Evolutionary conservation across 2,329 filamentous ascomycete genomes (phyloP).

Genomic region (Gliomastix tumulicola): DNA sequence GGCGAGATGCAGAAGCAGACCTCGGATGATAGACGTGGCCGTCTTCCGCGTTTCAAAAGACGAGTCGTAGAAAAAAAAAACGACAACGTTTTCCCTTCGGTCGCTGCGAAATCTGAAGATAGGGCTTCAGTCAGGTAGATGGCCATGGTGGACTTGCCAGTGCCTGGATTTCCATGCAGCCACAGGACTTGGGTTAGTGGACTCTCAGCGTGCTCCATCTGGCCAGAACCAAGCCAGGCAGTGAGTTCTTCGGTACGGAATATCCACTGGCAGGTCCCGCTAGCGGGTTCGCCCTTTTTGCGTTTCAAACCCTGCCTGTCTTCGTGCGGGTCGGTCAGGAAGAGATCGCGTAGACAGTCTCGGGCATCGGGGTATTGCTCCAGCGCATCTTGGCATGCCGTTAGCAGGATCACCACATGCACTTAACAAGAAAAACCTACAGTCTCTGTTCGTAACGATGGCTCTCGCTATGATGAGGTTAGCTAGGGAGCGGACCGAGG

Average conservation of each 20-base stretch:
- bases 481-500: too few relatives aligned
- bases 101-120: constrained; percentile 4
- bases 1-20: constrained; percentile 12
- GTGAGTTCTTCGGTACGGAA: constrained; percentile 8
- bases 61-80: constrained; percentile 18
- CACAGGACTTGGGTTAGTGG: constrained; percentile 7
- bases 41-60: constrained; percentile 11
- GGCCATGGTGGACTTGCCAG: constrained; percentile 13
- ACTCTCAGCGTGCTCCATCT: not conserved
- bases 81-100: constrained; percentile 7
- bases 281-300: constrained; percentile 11
- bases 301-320: constrained; percentile 10
- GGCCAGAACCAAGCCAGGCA: constrained; percentile 7
- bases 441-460: constrained; percentile 3
- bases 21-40: constrained; percentile 12
- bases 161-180: constrained; percentile 12
- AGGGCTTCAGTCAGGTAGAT: constrained; percentile 13
- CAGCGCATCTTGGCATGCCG: too few relatives aligned
- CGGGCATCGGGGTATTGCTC: constrained; percentile 6
- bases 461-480: constrained; percentile 2
- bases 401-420: too few relatives aligned
- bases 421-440: constrained; percentile 1
- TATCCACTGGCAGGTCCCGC: constrained; percentile 13
- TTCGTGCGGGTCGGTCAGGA: constrained; percentile 12
- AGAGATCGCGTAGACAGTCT: constrained; percentile 9